Conservation (phyloP, 2,329 filamentous ascomycete genomes). For the Fusarium palustre region DNA sequence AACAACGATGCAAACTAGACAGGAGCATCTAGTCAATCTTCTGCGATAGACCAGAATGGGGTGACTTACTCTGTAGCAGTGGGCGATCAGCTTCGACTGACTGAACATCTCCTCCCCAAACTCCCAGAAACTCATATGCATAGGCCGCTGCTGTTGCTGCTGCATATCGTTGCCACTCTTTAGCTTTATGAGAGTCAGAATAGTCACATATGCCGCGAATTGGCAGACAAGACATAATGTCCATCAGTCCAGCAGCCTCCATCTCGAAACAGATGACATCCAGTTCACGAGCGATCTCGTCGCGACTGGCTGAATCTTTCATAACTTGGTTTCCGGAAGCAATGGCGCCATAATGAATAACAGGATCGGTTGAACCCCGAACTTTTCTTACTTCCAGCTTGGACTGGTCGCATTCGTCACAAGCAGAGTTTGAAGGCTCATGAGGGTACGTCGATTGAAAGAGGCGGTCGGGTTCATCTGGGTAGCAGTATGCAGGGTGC, state of each 20-base stretch:
- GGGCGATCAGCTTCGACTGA: neutral
- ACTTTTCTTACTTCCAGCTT: fast-evolving
- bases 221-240: constrained; percentile 50
- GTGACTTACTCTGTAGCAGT: neutral
- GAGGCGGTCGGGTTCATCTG: neutral
- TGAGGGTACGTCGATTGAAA: neutral
- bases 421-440: neutral
- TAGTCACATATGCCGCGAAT: constrained; percentile 58
- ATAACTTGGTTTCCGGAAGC: constrained; percentile 54
- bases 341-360: constrained; percentile 28
- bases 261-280: constrained; percentile 47
- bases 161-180: constrained; percentile 1
- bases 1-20: neutral
- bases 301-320: constrained; percentile 49
- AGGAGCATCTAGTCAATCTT: neutral
- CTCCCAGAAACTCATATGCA: constrained; percentile 6
- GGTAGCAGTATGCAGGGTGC: fast-evolving
- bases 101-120: fast-evolving
- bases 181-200: constrained; percentile 28
- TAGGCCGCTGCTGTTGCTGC: neutral
- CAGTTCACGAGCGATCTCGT: constrained; percentile 41
- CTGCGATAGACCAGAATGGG: neutral
- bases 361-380: neutral
- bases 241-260: constrained; percentile 49
- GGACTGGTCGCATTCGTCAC: constrained; percentile 5